A percentile compares a stretch with the other conserved stretches of the same genome.
These are phyloP conservation scores for Purshia tridentata DNA, from an alignment of 306 rosid genomes.

Conservation along the genomic window DNA sequence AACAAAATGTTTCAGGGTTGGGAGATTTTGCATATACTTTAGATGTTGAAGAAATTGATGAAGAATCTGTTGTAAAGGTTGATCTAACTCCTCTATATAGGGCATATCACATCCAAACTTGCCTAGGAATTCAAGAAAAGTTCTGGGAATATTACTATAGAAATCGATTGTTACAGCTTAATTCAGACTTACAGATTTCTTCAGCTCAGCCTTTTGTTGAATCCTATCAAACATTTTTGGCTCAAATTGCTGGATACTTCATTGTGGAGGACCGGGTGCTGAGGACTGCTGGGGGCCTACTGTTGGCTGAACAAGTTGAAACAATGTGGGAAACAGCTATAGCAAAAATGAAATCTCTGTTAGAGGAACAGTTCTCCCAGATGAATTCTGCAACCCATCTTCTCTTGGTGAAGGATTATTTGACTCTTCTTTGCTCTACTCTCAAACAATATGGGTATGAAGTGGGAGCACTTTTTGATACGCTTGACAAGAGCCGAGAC, in stretches of 20 bases:
- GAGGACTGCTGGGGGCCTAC: constrained; percentile 71
- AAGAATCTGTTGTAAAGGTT: constrained; percentile 65
- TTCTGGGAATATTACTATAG: constrained; percentile 79
- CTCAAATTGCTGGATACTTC: constrained; percentile 89
- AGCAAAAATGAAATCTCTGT: constrained; percentile 57
- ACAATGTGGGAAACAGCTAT: constrained; percentile 86
- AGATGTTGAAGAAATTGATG: constrained; percentile 70
- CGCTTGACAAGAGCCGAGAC: constrained; percentile 53
- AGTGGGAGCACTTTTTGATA: constrained; percentile 65
- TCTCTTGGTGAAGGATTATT: constrained; percentile 91
- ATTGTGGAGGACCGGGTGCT: constrained; percentile 87
- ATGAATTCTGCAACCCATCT: constrained; percentile 76
- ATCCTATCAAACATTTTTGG: constrained; percentile 69
- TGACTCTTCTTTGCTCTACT: constrained; percentile 72
- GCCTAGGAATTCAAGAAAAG: constrained; percentile 75
- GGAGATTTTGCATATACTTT: constrained; percentile 54
- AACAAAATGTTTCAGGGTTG: constrained; percentile 37
- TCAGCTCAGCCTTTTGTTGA: constrained; percentile 77
- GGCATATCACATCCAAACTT: constrained; percentile 83
- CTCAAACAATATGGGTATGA: constrained; percentile 84
- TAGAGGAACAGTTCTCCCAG: constrained; percentile 68
- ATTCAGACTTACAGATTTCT: constrained; percentile 79
- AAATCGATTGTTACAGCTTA: constrained; percentile 84
- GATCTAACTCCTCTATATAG: constrained; percentile 90
- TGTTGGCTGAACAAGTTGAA: constrained; percentile 67